Conservation (phyloP, 2,329 filamentous ascomycete species). For the Periconia sp. region DNA sequence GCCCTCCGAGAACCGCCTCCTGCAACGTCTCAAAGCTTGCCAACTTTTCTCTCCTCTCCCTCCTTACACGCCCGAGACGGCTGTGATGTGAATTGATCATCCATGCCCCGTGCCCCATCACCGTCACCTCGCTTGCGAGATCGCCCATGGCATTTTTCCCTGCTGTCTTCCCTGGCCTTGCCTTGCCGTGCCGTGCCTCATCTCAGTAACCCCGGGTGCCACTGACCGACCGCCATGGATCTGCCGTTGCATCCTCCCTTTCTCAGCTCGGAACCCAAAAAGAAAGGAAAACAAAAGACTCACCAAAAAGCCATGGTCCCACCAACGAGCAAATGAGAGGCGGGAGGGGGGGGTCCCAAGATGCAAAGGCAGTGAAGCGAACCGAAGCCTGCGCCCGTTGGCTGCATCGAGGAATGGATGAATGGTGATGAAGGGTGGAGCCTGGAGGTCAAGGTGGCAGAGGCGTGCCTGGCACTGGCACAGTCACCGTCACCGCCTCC, state of each 20-base stretch:
- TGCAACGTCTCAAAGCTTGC: constrained; percentile 36
- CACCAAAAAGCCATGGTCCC: constrained; percentile 14
- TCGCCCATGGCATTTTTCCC: constrained; percentile 11
- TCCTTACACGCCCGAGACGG: constrained; percentile 34
- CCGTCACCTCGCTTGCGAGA: constrained; percentile 26
- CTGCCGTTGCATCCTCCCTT: too few species aligned
- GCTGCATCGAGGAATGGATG: too few species aligned
- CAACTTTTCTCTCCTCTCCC: constrained; percentile 8
- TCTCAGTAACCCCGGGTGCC: too few species aligned
- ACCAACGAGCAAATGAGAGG: too few species aligned
- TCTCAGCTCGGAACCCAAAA: constrained; percentile 16
- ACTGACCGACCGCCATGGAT: too few species aligned
- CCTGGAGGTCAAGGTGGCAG: constrained; percentile 7
- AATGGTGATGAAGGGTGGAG: too few species aligned
- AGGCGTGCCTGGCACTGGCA: constrained; percentile 40
- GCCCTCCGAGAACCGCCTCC: constrained; percentile 28
- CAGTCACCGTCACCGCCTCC: constrained; percentile 33
- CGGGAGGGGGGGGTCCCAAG: too few species aligned
- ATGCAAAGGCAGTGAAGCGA: too few species aligned
- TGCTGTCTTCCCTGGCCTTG: neutral
- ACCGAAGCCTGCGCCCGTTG: too few species aligned
- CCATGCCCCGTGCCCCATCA: constrained; percentile 39
- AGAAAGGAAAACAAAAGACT: constrained; percentile 37
- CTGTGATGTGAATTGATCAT: constrained; percentile 25
- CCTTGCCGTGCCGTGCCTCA: neutral